These are phyloP conservation scores for Trichaptum fuscoviolaceum DNA, from an alignment of 768 basidiomycete species.

Conservation along the genomic window DNA sequence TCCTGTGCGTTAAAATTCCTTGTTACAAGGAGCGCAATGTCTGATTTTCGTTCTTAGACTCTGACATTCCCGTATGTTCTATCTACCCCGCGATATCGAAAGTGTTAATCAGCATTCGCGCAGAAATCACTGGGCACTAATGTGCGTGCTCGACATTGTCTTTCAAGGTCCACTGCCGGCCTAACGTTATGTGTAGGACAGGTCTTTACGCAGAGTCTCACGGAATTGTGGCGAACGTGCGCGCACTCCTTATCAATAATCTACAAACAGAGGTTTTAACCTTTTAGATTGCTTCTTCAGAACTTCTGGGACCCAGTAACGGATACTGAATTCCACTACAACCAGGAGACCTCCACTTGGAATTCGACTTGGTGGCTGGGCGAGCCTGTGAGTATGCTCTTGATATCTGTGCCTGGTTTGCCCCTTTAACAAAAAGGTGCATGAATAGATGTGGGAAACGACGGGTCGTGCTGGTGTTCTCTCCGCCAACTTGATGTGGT, in stretches of 20 bases:
- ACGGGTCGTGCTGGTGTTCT: slow-evolving; percentile 64
- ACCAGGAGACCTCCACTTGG: slow-evolving; percentile 54
- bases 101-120: neutral
- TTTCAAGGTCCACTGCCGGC: slow-evolving; percentile 5
- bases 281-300: slow-evolving; percentile 30
- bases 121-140: slow-evolving; percentile 87
- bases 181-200: slow-evolving; percentile 47
- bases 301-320: slow-evolving; percentile 81
- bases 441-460: slow-evolving; percentile 82
- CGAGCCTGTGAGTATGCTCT: slow-evolving; percentile 59
- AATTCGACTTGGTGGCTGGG: slow-evolving; percentile 81
- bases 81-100: slow-evolving; percentile 8
- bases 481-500: slow-evolving; percentile 94
- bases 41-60: slow-evolving; percentile 40
- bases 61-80: slow-evolving; percentile 81
- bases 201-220: slow-evolving; percentile 87
- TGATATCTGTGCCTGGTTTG: slow-evolving; percentile 8
- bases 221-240: slow-evolving; percentile 85
- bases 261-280: neutral
- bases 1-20: slow-evolving; percentile 47
- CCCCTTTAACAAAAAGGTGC: slow-evolving; percentile 3
- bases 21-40: neutral
- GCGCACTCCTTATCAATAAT: slow-evolving; percentile 15
- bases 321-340: slow-evolving; percentile 66
- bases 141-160: slow-evolving; percentile 40